A percentile compares a stretch with the other conserved stretches of the same genome.
Conservation (phyloP, 768 basidiomycete genomes). For the Tricholoma hemisulphureum region DNA sequence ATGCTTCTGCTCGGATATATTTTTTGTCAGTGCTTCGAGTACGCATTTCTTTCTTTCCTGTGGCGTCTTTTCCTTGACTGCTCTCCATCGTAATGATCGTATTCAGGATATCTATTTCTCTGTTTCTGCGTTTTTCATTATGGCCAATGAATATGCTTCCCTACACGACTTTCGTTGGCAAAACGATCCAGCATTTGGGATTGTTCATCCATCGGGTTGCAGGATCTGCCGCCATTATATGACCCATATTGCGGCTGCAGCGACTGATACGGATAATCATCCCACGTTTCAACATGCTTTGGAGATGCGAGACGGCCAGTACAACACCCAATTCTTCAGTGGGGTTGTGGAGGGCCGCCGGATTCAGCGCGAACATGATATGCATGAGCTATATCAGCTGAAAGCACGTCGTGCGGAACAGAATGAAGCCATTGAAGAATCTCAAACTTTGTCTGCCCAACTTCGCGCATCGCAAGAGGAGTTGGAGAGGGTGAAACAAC, state of each 20-base stretch:
- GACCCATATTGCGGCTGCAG: constrained; percentile 12
- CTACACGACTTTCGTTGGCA: constrained; percentile 6
- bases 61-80: background rate
- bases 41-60: background rate
- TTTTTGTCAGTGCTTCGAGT: background rate
- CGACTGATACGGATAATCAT: constrained; percentile 6
- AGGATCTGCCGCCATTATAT: constrained; percentile 12
- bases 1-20: background rate
- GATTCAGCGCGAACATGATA: constrained; percentile 7
- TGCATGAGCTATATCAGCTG: constrained; percentile 7
- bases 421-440: constrained; percentile 15
- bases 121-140: background rate
- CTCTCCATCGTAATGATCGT: background rate
- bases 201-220: constrained; percentile 16
- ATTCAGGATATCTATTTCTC: background rate
- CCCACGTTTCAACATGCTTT: constrained; percentile 12
- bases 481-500: constrained; percentile 18
- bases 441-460: constrained; percentile 9
- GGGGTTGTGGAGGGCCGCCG: constrained; percentile 15
- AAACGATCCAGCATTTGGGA: constrained; percentile 14
- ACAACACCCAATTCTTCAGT: constrained; percentile 10
- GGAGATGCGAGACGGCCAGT: constrained; percentile 11
- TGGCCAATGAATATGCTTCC: background rate
- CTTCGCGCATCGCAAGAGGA: constrained; percentile 16
- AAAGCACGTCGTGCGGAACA: constrained; percentile 18